phyloP scores from a whole-genome alignment of 345 rosid species.

The Viola odorata region DNA sequence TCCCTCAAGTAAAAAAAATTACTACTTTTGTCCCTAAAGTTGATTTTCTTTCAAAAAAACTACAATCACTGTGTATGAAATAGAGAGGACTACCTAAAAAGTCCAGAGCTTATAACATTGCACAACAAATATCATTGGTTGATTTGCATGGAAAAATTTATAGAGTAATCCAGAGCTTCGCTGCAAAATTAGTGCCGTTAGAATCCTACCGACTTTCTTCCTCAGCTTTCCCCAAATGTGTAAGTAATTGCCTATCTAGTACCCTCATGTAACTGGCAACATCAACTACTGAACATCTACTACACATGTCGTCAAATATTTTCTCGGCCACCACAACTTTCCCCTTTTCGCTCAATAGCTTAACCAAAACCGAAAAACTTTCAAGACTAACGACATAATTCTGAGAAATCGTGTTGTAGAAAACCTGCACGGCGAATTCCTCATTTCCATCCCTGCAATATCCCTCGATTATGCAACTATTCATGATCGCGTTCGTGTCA shows the following conservation, averaged over 20 bases:
- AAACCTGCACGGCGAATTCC: constrained; percentile 17
- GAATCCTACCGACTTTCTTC: neutral
- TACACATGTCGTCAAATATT: constrained; percentile 22
- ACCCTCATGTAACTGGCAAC: constrained; percentile 11
- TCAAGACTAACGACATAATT: constrained; percentile 17
- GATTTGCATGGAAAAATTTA: too few relatives aligned
- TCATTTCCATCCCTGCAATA: constrained; percentile 22
- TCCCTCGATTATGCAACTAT: constrained; percentile 24
- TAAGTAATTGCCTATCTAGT: constrained; percentile 12
- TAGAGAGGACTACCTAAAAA: too few relatives aligned
- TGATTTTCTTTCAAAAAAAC: too few relatives aligned
- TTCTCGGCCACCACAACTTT: constrained; percentile 15
- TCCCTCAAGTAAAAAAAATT: too few relatives aligned
- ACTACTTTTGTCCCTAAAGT: too few relatives aligned
- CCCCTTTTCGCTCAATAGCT: constrained; percentile 19
- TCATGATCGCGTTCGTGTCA: constrained; percentile 23
- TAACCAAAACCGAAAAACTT: constrained; percentile 23
- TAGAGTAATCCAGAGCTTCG: too few relatives aligned
- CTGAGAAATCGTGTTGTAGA: constrained; percentile 19
- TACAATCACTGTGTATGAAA: too few relatives aligned
- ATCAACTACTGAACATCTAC: constrained; percentile 14
- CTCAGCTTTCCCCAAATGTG: neutral
- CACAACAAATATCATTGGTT: too few relatives aligned
- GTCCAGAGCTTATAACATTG: too few relatives aligned
- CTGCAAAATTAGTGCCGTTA: too few relatives aligned